A percentile compares a stretch with the other conserved stretches of the same genome.
These are phyloP conservation scores for Pyronema domesticum DNA, from an alignment of 495 filamentous ascomycete species.

Conservation along the genomic window DNA sequence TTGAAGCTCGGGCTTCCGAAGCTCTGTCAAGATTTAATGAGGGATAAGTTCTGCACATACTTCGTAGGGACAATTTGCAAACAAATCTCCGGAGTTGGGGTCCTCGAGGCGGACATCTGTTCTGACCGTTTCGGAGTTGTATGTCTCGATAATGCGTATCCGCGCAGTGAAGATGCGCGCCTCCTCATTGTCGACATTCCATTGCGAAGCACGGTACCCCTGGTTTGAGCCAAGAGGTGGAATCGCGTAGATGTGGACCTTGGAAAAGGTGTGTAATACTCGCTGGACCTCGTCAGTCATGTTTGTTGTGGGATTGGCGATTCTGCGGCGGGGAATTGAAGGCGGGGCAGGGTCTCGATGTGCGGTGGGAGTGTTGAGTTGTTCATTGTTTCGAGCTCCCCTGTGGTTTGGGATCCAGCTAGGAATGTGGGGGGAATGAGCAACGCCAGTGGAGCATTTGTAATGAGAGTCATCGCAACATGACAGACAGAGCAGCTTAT, in stretches of 20 bases:
- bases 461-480: too few relatives aligned
- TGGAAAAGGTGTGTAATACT: constrained; percentile 49
- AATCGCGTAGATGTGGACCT: constrained; percentile 65
- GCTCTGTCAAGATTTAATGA: not conserved
- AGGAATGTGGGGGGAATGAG: too few relatives aligned
- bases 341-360: not conserved
- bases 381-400: not conserved
- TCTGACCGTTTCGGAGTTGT: constrained; percentile 39
- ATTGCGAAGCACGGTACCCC: constrained; percentile 54
- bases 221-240: constrained; percentile 51
- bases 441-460: too few relatives aligned
- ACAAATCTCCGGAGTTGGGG: constrained; percentile 45
- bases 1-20: too few relatives aligned
- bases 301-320: not conserved
- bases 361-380: not conserved
- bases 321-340: not conserved
- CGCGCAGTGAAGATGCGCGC: constrained; percentile 68
- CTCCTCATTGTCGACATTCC: constrained; percentile 50
- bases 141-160: constrained; percentile 60
- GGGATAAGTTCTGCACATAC: constrained; percentile 4
- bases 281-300: constrained; percentile 55
- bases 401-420: too few relatives aligned
- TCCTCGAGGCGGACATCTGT: constrained; percentile 63
- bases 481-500: too few relatives aligned
- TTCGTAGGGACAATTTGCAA: constrained; percentile 60